These are phyloP conservation scores for Pelargonium australe DNA, from an alignment of 441 rosid species.

Conservation along the genomic window DNA sequence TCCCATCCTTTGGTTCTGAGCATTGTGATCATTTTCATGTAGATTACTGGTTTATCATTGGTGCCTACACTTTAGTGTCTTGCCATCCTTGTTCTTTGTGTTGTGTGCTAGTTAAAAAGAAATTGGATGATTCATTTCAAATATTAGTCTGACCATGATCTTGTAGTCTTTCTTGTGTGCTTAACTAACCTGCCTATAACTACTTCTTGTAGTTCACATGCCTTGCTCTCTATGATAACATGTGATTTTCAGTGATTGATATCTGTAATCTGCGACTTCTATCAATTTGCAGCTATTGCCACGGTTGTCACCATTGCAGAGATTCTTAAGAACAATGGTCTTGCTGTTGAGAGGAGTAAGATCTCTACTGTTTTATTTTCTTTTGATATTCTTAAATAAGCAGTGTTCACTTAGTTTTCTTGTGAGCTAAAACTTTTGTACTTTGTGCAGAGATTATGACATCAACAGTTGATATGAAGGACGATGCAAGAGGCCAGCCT, in stretches of 20 bases:
- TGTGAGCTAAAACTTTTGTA: not conserved
- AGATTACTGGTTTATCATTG: not conserved
- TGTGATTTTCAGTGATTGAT: not conserved
- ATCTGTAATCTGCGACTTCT: not conserved
- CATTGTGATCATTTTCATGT: not conserved
- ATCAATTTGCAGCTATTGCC: slow-evolving; percentile 53
- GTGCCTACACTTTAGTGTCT: not conserved
- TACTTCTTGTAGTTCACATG: not conserved
- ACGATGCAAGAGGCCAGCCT: slow-evolving; percentile 57
- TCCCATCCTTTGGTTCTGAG: not conserved
- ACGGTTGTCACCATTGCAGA: slow-evolving; percentile 71
- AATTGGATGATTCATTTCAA: not conserved
- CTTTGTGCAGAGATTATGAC: slow-evolving; percentile 51
- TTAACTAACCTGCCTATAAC: not conserved
- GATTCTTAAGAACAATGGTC: slow-evolving; percentile 65
- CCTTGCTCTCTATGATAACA: not conserved
- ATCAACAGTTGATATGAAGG: slow-evolving; percentile 71
- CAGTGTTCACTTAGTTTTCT: not conserved
- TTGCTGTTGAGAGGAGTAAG: slow-evolving; percentile 77
- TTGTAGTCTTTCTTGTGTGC: not conserved
- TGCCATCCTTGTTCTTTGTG: not conserved
- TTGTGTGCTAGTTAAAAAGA: not conserved
- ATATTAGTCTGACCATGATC: not conserved
- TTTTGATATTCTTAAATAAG: not conserved
- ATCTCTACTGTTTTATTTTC: not conserved